Percentiles rank a stretch among this genome's conserved stretches.
phyloP scores from a whole-genome alignment of 2,329 filamentous ascomycete species.

The Colletotrichum sp. region DNA sequence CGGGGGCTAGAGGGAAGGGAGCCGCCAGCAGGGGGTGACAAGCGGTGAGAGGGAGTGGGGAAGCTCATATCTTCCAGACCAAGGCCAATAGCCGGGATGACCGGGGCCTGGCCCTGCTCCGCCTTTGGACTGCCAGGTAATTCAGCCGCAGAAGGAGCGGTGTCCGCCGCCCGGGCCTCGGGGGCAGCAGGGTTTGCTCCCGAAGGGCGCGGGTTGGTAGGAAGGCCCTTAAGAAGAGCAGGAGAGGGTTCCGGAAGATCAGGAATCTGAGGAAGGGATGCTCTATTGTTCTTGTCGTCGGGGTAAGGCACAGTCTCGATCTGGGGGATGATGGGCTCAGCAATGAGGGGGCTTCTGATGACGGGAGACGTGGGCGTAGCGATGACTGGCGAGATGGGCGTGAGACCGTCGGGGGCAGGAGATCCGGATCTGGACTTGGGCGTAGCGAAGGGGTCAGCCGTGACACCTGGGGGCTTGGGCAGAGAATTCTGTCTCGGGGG shows the following conservation, averaged over 20 bases:
- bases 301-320: constrained; percentile 43
- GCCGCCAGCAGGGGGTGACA: constrained; percentile 31
- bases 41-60: constrained; percentile 16
- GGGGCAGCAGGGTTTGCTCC: constrained; percentile 7
- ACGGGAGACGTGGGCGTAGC: constrained; percentile 18
- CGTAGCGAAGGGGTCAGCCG: constrained; percentile 39
- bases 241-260: constrained; percentile 42
- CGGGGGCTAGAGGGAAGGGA: constrained; percentile 32
- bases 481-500: constrained; percentile 51
- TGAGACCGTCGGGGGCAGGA: neutral
- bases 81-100: constrained; percentile 19
- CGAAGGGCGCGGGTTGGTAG: constrained; percentile 17
- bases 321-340: constrained; percentile 39
- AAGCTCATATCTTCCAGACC: constrained; percentile 21
- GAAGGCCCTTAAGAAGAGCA: constrained; percentile 31
- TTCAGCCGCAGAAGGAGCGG: constrained; percentile 8
- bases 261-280: constrained; percentile 30
- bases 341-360: constrained; percentile 22
- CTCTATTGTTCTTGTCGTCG: constrained; percentile 31
- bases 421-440: constrained; percentile 29
- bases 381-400: constrained; percentile 29
- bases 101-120: constrained; percentile 4
- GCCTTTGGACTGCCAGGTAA: neutral
- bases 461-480: constrained; percentile 41
- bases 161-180: constrained; percentile 6